Conservation (phyloP, 352 stramenopile species). For the Globisporangium okanoganense region DNA sequence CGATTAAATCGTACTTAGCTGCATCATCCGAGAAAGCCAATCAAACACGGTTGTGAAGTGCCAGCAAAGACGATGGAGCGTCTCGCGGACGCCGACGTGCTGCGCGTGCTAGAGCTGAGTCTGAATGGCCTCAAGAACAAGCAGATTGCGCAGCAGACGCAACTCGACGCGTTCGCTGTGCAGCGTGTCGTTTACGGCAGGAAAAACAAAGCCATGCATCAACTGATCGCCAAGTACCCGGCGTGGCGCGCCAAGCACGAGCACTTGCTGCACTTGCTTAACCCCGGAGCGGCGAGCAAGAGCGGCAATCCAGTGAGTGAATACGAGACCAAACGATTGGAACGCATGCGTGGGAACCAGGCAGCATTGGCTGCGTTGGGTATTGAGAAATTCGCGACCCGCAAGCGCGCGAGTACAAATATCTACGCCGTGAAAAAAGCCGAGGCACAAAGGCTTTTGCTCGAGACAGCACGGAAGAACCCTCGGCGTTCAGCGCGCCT, state of each 20-base stretch:
- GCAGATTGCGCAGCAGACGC: not conserved
- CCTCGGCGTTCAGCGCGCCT: slow-evolving; percentile 22
- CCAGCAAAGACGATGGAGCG: not conserved
- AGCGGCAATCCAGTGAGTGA: slow-evolving; percentile 1
- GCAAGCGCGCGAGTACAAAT: too few relatives aligned
- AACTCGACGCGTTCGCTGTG: not conserved
- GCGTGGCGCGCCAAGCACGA: not conserved
- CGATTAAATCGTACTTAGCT: too few relatives aligned
- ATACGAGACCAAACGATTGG: slow-evolving; percentile 59
- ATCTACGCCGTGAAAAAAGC: not conserved
- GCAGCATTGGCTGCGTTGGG: slow-evolving; percentile 35
- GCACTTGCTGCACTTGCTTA: not conserved
- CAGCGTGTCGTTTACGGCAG: not conserved
- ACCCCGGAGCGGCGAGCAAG: not conserved
- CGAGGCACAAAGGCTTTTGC: not conserved
- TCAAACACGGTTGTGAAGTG: too few relatives aligned
- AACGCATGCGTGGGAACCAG: slow-evolving; percentile 49
- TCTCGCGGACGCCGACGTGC: slow-evolving; percentile 1
- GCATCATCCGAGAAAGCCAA: not conserved
- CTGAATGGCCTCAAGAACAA: not conserved
- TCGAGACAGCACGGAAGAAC: not conserved
- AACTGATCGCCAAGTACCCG: not conserved
- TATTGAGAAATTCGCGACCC: slow-evolving; percentile 18
- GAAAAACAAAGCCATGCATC: too few relatives aligned
- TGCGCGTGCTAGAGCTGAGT: slow-evolving; percentile 8